Percentiles rank a stretch among this genome's conserved stretches.
Conservation (phyloP, 805 yeast species). For the Candida andamanensis region DNA sequence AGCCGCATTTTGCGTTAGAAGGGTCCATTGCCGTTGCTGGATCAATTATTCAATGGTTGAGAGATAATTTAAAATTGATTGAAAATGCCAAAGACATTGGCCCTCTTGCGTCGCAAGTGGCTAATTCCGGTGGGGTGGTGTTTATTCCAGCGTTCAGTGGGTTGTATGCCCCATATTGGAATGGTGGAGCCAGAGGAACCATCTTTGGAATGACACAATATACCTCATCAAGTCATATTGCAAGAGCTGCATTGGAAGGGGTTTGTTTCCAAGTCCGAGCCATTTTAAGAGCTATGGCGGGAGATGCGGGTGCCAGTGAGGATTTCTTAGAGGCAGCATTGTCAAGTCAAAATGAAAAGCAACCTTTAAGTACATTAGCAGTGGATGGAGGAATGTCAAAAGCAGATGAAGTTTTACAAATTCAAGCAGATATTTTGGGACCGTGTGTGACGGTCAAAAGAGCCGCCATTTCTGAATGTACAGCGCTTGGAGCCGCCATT, state of each 20-base stretch:
- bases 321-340: conserved; percentile 54
- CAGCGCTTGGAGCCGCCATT: conserved; percentile 94
- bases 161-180: conserved; percentile 95
- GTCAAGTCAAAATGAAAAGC: conserved; percentile 38
- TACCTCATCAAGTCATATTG: conserved; percentile 87
- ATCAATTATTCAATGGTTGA: conserved; percentile 86
- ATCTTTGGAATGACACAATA: conserved; percentile 90
- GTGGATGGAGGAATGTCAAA: conserved; percentile 97
- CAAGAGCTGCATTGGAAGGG: conserved; percentile 93
- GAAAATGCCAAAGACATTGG: conserved; percentile 83
- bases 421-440: conserved; percentile 88
- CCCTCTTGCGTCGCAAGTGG: conserved; percentile 78
- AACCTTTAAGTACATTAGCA: conserved; percentile 51
- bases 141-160: conserved; percentile 96
- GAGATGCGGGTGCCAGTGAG: conserved; percentile 65
- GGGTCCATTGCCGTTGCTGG: conserved; percentile 98
- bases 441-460: conserved; percentile 78
- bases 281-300: conserved; percentile 82
- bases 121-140: conserved; percentile 83
- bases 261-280: conserved; percentile 92
- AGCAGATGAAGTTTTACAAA: conserved; percentile 87
- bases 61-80: conserved; percentile 83
- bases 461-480: conserved; percentile 81
- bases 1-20: conserved; percentile 85
- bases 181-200: conserved; percentile 85